phyloP scores from a whole-genome alignment of 192 early-diverging fungal species.

The Phycomyces nitens region DNA sequence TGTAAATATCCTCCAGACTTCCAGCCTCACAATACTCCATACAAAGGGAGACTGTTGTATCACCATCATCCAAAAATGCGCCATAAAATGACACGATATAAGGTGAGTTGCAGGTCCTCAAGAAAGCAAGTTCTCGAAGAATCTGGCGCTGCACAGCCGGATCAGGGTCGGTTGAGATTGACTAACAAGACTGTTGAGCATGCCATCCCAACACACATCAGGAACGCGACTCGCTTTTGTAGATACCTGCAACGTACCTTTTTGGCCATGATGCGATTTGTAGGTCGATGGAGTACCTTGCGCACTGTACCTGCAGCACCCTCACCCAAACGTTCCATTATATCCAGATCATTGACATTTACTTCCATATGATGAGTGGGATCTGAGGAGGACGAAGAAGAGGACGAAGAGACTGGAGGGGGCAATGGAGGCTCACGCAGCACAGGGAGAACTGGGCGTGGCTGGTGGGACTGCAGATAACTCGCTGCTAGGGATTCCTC shows the following conservation, averaged over 20 bases:
- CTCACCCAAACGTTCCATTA: slow-evolving; percentile 79
- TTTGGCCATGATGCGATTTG: slow-evolving; percentile 82
- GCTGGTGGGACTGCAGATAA: neutral
- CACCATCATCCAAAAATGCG: slow-evolving; percentile 79
- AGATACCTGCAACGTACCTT: slow-evolving; percentile 85
- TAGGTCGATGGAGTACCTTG: slow-evolving; percentile 76
- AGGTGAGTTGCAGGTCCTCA: slow-evolving; percentile 85
- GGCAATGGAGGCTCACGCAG: neutral
- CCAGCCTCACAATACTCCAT: slow-evolving; percentile 98
- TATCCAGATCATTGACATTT: slow-evolving; percentile 67
- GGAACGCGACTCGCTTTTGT: slow-evolving; percentile 9
- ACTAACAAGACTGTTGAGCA: too few relatives aligned
- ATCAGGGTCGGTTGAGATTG: slow-evolving; percentile 62
- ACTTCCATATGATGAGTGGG: slow-evolving; percentile 26
- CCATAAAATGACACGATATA: slow-evolving; percentile 96
- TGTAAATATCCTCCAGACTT: slow-evolving; percentile 90
- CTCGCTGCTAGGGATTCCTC: slow-evolving; percentile 13
- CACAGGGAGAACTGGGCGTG: neutral
- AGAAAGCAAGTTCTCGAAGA: slow-evolving; percentile 84
- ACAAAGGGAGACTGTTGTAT: slow-evolving; percentile 81
- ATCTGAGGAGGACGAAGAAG: neutral
- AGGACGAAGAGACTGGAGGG: neutral
- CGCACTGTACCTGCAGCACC: slow-evolving; percentile 88
- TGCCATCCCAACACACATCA: too few relatives aligned
- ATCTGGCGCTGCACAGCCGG: slow-evolving; percentile 80